These are phyloP conservation scores for Ceratobasidium sp. DNA, from an alignment of 1,284 basidiomycete genomes.

Conservation along the genomic window DNA sequence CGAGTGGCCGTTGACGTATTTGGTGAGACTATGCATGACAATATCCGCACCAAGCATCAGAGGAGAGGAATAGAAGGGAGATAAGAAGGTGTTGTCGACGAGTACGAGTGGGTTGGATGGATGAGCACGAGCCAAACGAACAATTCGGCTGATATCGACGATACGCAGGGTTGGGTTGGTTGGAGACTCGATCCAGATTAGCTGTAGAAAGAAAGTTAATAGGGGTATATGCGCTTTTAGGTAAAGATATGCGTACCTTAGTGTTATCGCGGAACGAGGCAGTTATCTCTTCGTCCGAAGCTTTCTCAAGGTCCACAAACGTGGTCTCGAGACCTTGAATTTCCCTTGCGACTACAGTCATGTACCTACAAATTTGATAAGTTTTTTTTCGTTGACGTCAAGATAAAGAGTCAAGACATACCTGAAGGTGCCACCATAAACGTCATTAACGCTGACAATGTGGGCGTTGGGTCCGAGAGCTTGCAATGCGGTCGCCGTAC, in stretches of 20 bases:
- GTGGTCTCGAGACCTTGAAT: conserved; percentile 82
- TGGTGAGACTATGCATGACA: conserved; percentile 84
- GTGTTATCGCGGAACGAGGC: conserved; percentile 82
- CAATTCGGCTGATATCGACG: conserved; percentile 80
- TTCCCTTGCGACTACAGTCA: conserved; percentile 81
- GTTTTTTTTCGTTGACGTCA: background rate
- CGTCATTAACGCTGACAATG: conserved; percentile 89
- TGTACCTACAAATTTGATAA: conserved; percentile 55
- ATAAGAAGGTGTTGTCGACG: conserved; percentile 94
- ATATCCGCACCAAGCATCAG: conserved; percentile 89
- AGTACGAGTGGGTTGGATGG: conserved; percentile 77
- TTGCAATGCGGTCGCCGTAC: conserved; percentile 89
- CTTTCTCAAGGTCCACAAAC: conserved; percentile 85
- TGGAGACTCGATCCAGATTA: conserved; percentile 97
- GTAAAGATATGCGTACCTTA: conserved; percentile 66
- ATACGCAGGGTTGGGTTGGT: conserved; percentile 96
- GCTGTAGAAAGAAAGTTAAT: conserved; percentile 61
- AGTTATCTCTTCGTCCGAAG: conserved; percentile 75
- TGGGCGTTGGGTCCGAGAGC: conserved; percentile 83
- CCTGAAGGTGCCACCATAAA: conserved; percentile 93
- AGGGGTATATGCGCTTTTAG: conserved; percentile 10
- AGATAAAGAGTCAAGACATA: conserved; percentile 62
- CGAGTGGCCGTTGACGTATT: conserved; percentile 95
- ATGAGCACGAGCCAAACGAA: conserved; percentile 71
- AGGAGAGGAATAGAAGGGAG: conserved; percentile 92